phyloP scores from a whole-genome alignment of 129 eudicot species.

The Helichrysum umbraculigerum region DNA sequence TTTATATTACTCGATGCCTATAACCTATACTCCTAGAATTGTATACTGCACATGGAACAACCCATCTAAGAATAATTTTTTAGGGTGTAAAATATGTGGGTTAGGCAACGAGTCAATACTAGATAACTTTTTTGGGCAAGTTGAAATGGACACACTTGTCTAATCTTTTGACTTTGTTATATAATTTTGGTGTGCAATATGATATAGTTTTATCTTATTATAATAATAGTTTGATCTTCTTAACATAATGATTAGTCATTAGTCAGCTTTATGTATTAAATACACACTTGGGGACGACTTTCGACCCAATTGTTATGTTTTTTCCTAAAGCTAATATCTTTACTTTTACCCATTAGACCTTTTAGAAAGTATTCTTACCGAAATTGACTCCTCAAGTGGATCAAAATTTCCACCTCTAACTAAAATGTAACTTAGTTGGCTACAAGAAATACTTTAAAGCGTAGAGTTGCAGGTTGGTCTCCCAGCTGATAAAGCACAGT shows the following conservation, averaged over 20 bases:
- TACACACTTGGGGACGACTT: neutral
- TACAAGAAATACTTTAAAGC: neutral
- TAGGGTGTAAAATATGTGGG: neutral
- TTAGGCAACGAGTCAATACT: neutral
- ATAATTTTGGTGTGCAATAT: neutral
- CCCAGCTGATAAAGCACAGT: slow-evolving; percentile 79
- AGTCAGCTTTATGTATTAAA: neutral
- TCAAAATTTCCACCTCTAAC: neutral
- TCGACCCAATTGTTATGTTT: neutral
- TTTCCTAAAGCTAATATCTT: neutral
- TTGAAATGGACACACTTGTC: neutral
- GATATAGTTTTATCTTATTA: neutral
- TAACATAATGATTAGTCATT: neutral
- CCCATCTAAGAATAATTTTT: neutral
- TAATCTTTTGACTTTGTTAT: neutral
- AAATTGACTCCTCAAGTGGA: neutral
- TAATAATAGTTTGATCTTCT: neutral
- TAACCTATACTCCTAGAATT: slow-evolving; percentile 16
- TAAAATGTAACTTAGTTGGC: neutral
- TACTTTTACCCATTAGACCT: neutral
- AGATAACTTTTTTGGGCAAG: neutral
- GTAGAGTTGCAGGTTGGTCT: slow-evolving; percentile 54
- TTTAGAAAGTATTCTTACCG: neutral
- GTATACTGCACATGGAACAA: neutral
- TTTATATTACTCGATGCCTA: neutral